Evolutionary conservation across 2,329 filamentous ascomycete genomes (phyloP), one percentile per base, ranked within the genome.

Genomic region (Penicillium sp.): DNA sequence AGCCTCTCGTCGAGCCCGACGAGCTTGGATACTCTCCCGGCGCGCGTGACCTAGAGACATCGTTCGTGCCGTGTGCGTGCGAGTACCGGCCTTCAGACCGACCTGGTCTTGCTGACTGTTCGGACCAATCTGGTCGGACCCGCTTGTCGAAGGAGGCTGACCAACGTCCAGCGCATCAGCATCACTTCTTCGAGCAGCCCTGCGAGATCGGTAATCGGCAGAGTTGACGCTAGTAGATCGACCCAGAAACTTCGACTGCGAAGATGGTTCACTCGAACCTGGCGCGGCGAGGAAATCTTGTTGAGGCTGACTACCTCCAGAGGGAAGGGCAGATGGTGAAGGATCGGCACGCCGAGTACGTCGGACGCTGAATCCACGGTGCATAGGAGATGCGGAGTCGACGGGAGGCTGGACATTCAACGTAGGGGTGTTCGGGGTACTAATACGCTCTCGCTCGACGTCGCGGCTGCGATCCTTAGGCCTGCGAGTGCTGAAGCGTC

Each of bases 171-270:
- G 69, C 23, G 76, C 75, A 49, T 86, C 84, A 2, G 78, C 77
- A 32, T 77, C 78, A 39, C 78, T 80, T 59, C 83, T 75, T 52
- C 82, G 78, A 42, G 78, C 77, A 42, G 84, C 74, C 47, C 89
- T 84, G 54, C 89, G 69, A 39, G 69, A 80, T 55, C 90, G 83
- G 54, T 90, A 85, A 56, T 96, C 91, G 23, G 88, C 90, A 2
- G 90, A 94, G 65, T 92, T 96, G 48, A 97, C 92, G 67, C 92
- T 97, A 7, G 93, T 91, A 6, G 91, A 96, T 56, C 93, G 84
- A 29, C 90, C 90, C 15, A 97, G 78, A 8, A 85, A 86, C 60
- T 88, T 88, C 46, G 82, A 81, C 37, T 83, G 81, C 17, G 84
- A 78, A 42, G 76, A 75, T 46, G 70, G 83, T 32, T 85, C 86